Conservation (phyloP, 306 rosid genomes). For the Prinsepia uniflora region DNA sequence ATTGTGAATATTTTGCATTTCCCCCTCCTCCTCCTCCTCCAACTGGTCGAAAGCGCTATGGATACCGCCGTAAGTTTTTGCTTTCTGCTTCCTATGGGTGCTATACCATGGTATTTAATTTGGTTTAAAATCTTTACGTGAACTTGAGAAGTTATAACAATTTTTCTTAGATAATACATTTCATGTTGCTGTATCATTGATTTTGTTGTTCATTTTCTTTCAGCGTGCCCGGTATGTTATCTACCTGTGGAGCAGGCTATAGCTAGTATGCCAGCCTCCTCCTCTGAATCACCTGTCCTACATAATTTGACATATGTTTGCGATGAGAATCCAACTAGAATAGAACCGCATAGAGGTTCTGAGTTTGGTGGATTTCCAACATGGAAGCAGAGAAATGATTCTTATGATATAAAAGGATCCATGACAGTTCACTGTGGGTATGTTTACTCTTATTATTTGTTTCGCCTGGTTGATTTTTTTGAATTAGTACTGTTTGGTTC, state of each 20-base stretch:
- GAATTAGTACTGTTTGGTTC: constrained; percentile 10
- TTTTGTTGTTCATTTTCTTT: constrained; percentile 29
- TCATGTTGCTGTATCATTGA: constrained; percentile 26
- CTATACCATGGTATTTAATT: background rate
- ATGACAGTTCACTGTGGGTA: constrained; percentile 95
- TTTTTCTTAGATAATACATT: constrained; percentile 7
- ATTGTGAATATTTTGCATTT: constrained; percentile 59
- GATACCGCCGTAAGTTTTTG: constrained; percentile 85
- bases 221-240: constrained; percentile 98
- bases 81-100: constrained; percentile 14
- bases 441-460: constrained; percentile 27
- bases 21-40: constrained; percentile 99
- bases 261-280: constrained; percentile 75
- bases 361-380: constrained; percentile 94
- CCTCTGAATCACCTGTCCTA: constrained; percentile 70
- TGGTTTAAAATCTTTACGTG: constrained; percentile 14
- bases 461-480: constrained; percentile 14
- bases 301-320: constrained; percentile 64
- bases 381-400: constrained; percentile 67
- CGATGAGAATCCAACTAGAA: constrained; percentile 52
- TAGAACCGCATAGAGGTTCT: constrained; percentile 71
- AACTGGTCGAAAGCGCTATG: constrained; percentile 55
- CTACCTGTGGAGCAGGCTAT: constrained; percentile 78
- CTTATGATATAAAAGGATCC: constrained; percentile 74
- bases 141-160: constrained; percentile 8